Evolutionary conservation across 2,329 filamentous ascomycete species (phyloP).

Genomic region (Fonsecaea pedrosoi): DNA sequence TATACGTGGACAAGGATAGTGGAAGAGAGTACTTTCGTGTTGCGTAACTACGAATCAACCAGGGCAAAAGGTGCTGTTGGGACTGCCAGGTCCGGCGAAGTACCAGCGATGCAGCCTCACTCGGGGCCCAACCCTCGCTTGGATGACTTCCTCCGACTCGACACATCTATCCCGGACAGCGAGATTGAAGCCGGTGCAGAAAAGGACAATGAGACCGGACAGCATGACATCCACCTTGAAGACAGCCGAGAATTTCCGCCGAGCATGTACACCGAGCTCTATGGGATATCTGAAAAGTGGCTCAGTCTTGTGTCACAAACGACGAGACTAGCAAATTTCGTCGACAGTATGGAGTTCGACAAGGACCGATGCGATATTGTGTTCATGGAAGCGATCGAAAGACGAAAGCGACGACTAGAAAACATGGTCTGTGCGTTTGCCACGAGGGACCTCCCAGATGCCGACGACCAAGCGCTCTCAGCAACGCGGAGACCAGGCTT

Average conservation of each 20-base stretch:
- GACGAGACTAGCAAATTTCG: conserved; percentile 51
- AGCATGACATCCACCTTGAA: conserved; percentile 51
- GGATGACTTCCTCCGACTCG: conserved; percentile 51
- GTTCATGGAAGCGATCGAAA: conserved; percentile 43
- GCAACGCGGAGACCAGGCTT: not conserved
- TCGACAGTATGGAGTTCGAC: conserved; percentile 42
- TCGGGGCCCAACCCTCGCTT: conserved; percentile 43
- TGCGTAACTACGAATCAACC: conserved; percentile 42
- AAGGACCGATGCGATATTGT: conserved; percentile 36
- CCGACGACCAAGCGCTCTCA: conserved; percentile 9
- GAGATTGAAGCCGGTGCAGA: conserved; percentile 50
- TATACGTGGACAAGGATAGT: conserved; percentile 50
- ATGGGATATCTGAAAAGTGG: conserved; percentile 54
- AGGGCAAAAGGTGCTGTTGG: conserved; percentile 23
- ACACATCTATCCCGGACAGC: conserved; percentile 45
- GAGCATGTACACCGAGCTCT: conserved; percentile 51
- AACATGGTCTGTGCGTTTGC: conserved; percentile 47
- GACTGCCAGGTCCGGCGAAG: not conserved
- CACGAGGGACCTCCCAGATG: conserved; percentile 25
- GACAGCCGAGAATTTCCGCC: conserved; percentile 45
- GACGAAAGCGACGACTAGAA: conserved; percentile 43
- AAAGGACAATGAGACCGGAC: conserved; percentile 45
- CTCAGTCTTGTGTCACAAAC: conserved; percentile 54
- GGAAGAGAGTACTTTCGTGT: conserved; percentile 46
- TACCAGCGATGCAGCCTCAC: conserved; percentile 8